Evolutionary conservation across 208 protist species (phyloP).

Genomic region (Angomonas deanei): DNA sequence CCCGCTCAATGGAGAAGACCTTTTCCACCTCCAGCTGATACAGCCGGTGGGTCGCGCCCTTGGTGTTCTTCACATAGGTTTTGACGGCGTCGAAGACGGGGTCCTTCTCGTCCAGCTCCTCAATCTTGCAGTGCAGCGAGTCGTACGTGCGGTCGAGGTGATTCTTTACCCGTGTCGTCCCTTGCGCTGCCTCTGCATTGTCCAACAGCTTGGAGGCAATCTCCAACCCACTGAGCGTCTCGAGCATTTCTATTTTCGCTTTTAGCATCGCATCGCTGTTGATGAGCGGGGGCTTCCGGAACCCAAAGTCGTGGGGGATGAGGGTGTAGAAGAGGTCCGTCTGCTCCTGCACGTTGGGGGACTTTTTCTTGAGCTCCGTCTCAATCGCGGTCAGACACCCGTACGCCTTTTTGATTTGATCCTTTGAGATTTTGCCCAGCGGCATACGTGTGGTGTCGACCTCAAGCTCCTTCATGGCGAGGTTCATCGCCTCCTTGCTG

Average conservation of each 20-base stretch:
- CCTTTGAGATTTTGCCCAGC: slow-evolving; percentile 78
- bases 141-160: slow-evolving; percentile 59
- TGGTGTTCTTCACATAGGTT: slow-evolving; percentile 66
- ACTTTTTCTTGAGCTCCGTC: slow-evolving; percentile 44
- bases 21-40: slow-evolving; percentile 50
- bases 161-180: slow-evolving; percentile 11
- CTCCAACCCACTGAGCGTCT: slow-evolving; percentile 75
- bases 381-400: slow-evolving; percentile 46
- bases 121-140: slow-evolving; percentile 40
- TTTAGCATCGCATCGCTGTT: slow-evolving; percentile 40
- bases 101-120: slow-evolving; percentile 16
- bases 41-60: slow-evolving; percentile 56
- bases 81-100: slow-evolving; percentile 44
- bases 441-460: slow-evolving; percentile 80
- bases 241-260: slow-evolving; percentile 74
- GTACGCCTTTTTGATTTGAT: slow-evolving; percentile 57
- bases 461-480: slow-evolving; percentile 65
- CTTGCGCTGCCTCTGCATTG: slow-evolving; percentile 4
- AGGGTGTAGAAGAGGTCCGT: slow-evolving; percentile 75
- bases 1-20: slow-evolving; percentile 63
- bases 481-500: slow-evolving; percentile 46
- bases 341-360: slow-evolving; percentile 27
- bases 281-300: slow-evolving; percentile 50
- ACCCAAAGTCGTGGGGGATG: slow-evolving; percentile 77
- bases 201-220: slow-evolving; percentile 61